Base-by-base conservation (phyloP, 495 filamentous ascomycete genomes). In the Talaromyces thailandensis region DNA sequence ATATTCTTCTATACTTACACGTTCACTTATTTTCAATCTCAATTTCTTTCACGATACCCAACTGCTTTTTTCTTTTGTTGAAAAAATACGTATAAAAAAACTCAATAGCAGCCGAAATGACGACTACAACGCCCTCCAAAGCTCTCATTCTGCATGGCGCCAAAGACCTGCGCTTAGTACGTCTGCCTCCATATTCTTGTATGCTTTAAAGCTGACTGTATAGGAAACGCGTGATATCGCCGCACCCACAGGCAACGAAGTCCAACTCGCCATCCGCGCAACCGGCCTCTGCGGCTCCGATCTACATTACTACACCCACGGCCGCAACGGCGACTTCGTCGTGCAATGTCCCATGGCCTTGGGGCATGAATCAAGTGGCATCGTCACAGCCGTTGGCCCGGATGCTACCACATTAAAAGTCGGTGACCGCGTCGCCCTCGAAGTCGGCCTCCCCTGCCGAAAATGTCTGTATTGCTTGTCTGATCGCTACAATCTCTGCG, bases 401-500 rank as follows among this genome's bases (percentile, higher is more conserved):
- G 68, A 73, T 23, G 73, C 75, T 0, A 66, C 68, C n/a, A 68
- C 31, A 50, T 68, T 77, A 6, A 72, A 74, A 62, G 63, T 53
- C n/a, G 69, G 68, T 56, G 64, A 74, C 43, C 63, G 67, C 9
- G 75, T 75, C 4, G 73, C 73, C 5, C 71, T 76, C 18, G 75
- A 77, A 40, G 70, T 70, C n/a, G 71, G 73, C 16, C 73, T 90
- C 8, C 89, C 90, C n/a, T 95, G 91, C 68, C 81, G 80, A 26
- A 66, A 76, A 51, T 95, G 91, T 70, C 76, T 80, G 7, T 74
- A 87, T 24, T 95, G 91, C 71, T 65, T 66, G 21, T 76, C 78
- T 51, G 88, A 88, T 26, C 80, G 90, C 58, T 94, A 95, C 72
- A 96, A 95, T 72, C 89, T 96, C 75, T 96, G 91, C 79, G 78